Evolutionary conservation across 2,329 filamentous ascomycete species (phyloP), one percentile per base, ranked within the genome.

Genomic region (Penicillium verrucosum): DNA sequence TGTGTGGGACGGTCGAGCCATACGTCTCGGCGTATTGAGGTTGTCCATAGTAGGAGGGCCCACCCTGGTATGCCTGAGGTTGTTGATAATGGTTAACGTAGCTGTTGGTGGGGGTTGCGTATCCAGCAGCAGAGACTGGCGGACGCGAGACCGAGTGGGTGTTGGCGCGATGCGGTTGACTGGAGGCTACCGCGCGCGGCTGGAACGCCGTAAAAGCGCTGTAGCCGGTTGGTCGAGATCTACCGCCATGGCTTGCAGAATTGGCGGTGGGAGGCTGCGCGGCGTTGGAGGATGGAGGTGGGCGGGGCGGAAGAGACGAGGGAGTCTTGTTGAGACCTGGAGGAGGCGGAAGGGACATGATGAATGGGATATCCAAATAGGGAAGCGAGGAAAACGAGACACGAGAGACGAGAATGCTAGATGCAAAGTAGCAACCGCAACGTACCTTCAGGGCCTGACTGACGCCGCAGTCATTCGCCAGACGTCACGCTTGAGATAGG

Each of bases 271-370:
- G 68, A 67, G 30, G 61, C 42, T 59, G 65, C 59, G 71, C 57
- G 46, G 65, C 57, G 54, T 76, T 74, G 60, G 73, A 74, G 36
- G 77, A 72, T 27, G 86, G 83, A 41, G 90, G 89, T 60, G 90
- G 90, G 66, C 89, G 87, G 61, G 90, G 86, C 63, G 90, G 90
- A 38, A 95, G 87, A 65, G 88, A 90, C 69, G 72, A 83, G 70
- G 74, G 80, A 73, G 75, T 66, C 67, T 71, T 62, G 61, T 73
- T 77, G 60, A 84, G 78, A 82, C 89, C 89, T 90, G 90, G 88
- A 88, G 89, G 88, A 73, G 87, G 88, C 77, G 89, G 88, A 83
- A 90, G 90, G 78, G 89, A 88, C 90, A 93, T 93, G 79, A 80
- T 81, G 79, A 80, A 79, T 68, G 75, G 73, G 65, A 68, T 58